These are phyloP conservation scores for Ceraceosorus bombacis DNA, from an alignment of 1,284 basidiomycete genomes.

Conservation along the genomic window DNA sequence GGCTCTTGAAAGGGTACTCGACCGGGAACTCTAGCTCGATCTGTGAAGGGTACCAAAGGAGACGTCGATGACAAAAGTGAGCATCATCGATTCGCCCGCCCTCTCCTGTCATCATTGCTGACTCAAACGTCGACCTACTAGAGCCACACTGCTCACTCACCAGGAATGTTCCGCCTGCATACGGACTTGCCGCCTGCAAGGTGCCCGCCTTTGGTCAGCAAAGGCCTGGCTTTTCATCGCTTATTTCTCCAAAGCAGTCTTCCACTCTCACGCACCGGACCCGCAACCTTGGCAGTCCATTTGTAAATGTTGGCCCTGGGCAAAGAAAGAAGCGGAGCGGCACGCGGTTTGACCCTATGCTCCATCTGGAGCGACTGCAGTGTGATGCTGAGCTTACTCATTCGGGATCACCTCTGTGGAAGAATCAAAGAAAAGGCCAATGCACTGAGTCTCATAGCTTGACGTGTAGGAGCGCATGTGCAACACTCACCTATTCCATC, in stretches of 20 bases:
- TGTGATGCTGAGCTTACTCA: constrained; percentile 15
- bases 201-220: neutral
- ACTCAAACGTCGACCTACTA: neutral
- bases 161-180: constrained; percentile 2
- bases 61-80: neutral
- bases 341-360: neutral
- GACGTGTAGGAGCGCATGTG: neutral
- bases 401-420: constrained; percentile 23
- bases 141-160: neutral
- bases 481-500: constrained; percentile 21
- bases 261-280: constrained; percentile 10
- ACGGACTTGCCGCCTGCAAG: neutral
- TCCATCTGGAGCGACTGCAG: neutral
- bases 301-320: constrained; percentile 34
- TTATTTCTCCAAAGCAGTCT: neutral
- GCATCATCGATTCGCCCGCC: neutral
- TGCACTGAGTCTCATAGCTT: neutral
- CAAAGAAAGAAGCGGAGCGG: neutral
- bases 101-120: neutral
- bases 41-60: constrained; percentile 7
- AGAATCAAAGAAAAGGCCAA: neutral
- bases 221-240: neutral
- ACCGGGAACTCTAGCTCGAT: constrained; percentile 45
- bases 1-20: constrained; percentile 49
- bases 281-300: constrained; percentile 32